These are phyloP conservation scores for Saccharomycopsis malanga DNA, from an alignment of 805 yeast genomes.

Conservation along the genomic window DNA sequence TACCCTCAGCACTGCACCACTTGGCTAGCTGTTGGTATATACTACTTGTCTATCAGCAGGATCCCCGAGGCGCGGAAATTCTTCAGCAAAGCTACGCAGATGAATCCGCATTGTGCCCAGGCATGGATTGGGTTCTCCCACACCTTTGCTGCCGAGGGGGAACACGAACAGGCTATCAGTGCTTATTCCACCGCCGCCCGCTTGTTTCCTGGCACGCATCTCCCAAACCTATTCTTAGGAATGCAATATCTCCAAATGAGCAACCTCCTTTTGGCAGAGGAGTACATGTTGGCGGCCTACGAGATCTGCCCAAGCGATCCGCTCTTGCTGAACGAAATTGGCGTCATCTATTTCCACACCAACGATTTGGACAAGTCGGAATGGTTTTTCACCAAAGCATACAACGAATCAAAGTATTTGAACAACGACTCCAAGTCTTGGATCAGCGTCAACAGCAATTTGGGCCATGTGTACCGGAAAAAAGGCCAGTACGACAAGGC, in stretches of 20 bases:
- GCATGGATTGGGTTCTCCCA: constrained; percentile 99
- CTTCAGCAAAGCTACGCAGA: constrained; percentile 81
- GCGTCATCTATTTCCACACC: constrained; percentile 82
- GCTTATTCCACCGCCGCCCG: constrained; percentile 95
- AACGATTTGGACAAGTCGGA: constrained; percentile 64
- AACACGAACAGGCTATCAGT: constrained; percentile 95
- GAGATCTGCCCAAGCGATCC: constrained; percentile 84
- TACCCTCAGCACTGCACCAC: constrained; percentile 78
- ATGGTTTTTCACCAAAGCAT: constrained; percentile 59
- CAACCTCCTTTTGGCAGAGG: constrained; percentile 76
- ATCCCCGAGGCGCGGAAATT: constrained; percentile 77
- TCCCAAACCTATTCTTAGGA: constrained; percentile 85
- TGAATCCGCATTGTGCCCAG: constrained; percentile 84
- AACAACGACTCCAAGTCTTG: constrained; percentile 78
- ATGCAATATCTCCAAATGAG: constrained; percentile 93
- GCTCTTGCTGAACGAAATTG: constrained; percentile 80
- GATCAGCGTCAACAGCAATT: constrained; percentile 76
- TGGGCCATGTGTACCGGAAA: constrained; percentile 83
- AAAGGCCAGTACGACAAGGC: constrained; percentile 58
- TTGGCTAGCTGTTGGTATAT: constrained; percentile 90
- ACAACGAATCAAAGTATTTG: constrained; percentile 57
- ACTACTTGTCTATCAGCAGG: constrained; percentile 69
- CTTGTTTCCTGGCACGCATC: constrained; percentile 82
- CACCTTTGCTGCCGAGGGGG: constrained; percentile 97
- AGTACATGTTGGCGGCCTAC: constrained; percentile 69